These are phyloP conservation scores for Ceratocystis colombiana DNA, from an alignment of 2,329 filamentous ascomycete species.

Conservation along the genomic window DNA sequence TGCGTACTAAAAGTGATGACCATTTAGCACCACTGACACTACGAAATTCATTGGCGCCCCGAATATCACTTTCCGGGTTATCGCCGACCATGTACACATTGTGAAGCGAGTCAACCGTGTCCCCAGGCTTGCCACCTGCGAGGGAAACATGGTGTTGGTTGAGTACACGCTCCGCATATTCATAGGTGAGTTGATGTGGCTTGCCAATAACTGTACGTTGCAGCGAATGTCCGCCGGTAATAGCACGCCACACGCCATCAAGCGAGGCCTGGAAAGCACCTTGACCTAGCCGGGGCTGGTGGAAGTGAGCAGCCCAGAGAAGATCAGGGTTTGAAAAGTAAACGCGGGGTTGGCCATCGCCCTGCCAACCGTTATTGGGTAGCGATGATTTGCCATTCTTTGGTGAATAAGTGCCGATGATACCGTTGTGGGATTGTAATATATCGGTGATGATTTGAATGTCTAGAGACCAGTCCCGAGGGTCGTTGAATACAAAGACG, in stretches of 20 bases:
- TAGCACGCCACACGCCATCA: constrained; percentile 64
- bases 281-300: constrained; percentile 77
- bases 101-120: constrained; percentile 40
- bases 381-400: constrained; percentile 57
- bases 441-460: constrained; percentile 75
- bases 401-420: constrained; percentile 66
- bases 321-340: constrained; percentile 89
- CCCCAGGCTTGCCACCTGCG: constrained; percentile 22
- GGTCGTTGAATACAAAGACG: constrained; percentile 90
- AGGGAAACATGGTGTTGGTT: constrained; percentile 44
- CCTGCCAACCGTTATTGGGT: constrained; percentile 68
- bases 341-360: constrained; percentile 66
- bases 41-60: constrained; percentile 67
- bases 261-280: constrained; percentile 80
- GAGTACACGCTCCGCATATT: constrained; percentile 70
- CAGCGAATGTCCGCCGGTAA: constrained; percentile 55
- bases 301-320: constrained; percentile 77
- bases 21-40: constrained; percentile 61
- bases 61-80: constrained; percentile 81
- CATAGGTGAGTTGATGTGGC: constrained; percentile 66
- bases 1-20: constrained; percentile 66
- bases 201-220: constrained; percentile 68
- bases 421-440: constrained; percentile 65
- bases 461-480: constrained; percentile 90
- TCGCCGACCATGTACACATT: constrained; percentile 92